A percentile compares a stretch with the other conserved stretches of the same genome.
These are phyloP conservation scores for Amanita fuliginea DNA, from an alignment of 768 basidiomycete species.

Conservation along the genomic window DNA sequence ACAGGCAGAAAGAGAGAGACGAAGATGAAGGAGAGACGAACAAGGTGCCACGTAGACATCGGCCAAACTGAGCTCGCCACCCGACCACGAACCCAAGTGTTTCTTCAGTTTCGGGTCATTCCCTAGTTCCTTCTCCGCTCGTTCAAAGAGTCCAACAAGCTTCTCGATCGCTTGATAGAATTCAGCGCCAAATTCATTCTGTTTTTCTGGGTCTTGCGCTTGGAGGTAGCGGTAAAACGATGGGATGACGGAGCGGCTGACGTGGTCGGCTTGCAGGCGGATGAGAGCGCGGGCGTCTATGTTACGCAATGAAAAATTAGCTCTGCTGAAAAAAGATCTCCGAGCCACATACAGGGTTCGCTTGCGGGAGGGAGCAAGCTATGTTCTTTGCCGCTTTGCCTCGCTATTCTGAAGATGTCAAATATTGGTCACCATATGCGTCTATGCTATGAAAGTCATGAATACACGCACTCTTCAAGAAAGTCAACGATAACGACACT, in stretches of 20 bases:
- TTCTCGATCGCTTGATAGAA: constrained; percentile 30
- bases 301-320: no score
- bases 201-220: constrained; percentile 20
- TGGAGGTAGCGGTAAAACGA: constrained; percentile 70
- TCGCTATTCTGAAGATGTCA: not conserved
- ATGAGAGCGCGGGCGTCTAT: constrained; percentile 38
- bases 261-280: constrained; percentile 57
- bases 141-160: constrained; percentile 44
- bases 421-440: not conserved
- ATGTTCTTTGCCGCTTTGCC: constrained; percentile 24
- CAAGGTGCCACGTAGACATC: constrained; percentile 54
- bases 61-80: constrained; percentile 45
- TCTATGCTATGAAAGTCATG: not conserved
- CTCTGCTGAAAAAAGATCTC: no score
- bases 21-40: not conserved
- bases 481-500: constrained; percentile 72
- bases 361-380: constrained; percentile 46
- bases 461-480: constrained; percentile 55
- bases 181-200: constrained; percentile 41
- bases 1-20: no score
- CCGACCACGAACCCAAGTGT: constrained; percentile 48
- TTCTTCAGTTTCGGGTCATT: constrained; percentile 12
- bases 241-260: constrained; percentile 54
- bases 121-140: constrained; percentile 32
- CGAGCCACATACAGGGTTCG: constrained; percentile 38